phyloP scores from a whole-genome alignment of 176 grass and related monocot species.

The Avena insularis region DNA sequence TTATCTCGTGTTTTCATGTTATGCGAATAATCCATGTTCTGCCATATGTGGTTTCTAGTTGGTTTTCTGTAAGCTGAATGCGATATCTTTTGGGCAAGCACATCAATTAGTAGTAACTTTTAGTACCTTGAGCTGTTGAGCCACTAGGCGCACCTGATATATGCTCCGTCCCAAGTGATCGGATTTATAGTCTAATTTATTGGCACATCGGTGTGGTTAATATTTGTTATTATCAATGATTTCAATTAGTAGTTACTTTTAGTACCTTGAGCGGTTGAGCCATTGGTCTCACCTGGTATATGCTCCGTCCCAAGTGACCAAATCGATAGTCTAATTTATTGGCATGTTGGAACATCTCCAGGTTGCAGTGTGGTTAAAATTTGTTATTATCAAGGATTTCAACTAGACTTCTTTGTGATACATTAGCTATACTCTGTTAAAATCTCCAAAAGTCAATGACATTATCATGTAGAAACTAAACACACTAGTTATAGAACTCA shows the following conservation, averaged over 20 bases:
- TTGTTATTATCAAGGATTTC: not conserved
- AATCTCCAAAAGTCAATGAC: not conserved
- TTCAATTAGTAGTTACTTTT: not conserved
- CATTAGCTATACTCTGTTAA: not conserved
- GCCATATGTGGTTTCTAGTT: not conserved
- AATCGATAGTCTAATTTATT: not conserved
- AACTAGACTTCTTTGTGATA: not conserved
- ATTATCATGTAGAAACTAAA: not conserved
- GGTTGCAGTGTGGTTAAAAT: not conserved
- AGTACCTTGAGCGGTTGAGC: not conserved
- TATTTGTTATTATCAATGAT: not conserved
- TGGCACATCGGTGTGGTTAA: conserved; percentile 5
- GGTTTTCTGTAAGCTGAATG: not conserved
- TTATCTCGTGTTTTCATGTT: conserved; percentile 9
- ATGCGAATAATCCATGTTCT: not conserved
- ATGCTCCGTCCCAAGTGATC: not conserved
- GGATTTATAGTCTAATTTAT: not conserved
- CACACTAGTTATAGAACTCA: not conserved
- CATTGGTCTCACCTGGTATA: not conserved
- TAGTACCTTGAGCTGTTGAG: not conserved
- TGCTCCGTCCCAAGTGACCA: not conserved
- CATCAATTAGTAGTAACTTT: not conserved
- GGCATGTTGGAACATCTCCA: not conserved
- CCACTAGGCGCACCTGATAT: not conserved
- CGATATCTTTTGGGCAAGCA: not conserved